Evolutionary conservation across 78 protist species (phyloP), one percentile per base, ranked within the genome.

Genomic region (Cyanophora paradoxa): DNA sequence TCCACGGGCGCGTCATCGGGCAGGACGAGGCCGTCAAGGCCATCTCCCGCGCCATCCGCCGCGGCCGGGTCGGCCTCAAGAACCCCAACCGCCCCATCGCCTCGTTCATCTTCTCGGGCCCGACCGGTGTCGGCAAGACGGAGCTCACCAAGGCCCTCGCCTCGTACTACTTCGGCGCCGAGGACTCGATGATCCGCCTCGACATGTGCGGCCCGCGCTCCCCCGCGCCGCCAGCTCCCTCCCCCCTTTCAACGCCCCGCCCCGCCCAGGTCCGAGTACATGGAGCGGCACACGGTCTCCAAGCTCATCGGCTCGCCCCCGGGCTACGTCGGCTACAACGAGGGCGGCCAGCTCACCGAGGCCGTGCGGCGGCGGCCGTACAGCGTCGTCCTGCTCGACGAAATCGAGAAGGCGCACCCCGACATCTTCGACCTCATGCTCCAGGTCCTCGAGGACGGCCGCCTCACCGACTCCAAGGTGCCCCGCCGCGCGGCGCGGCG

Each of bases 281-380:
- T 83, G 94, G 98, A 97, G 78, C 70, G 77, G 65, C 97, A 93
- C 58, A 10, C 90, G 0, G 96, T 95, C 1, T 42, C 97, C 7
- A 61, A 95, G 42, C 78, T 97, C 36, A 96, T 97, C 46, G 99
- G 99, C 30, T 82, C 96, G n/a, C 98, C 99, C 6, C 98, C 99
- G 7, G 98, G 99, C 16, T 97, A 97, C 62, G 95, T 97, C 16
- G 98, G 96, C 39, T 86, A 90, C 77, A 98, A 95, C 30, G 88
- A 91, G 59, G 99, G 99, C 37, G 99, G 99, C n/a, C n/a, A n/a
- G n/a, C n/a, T n/a, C n/a, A n/a, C n/a, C n/a, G n/a, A n/a, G n/a
- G n/a, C n/a, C n/a, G 96, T 97, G 4, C 84, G 98, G 26, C 77
- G 96, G 44, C 75, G 92, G 7, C 98, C 98, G 26, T 93, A 96